phyloP scores from a whole-genome alignment of 2,329 filamentous ascomycete species.

The Clonostachys rhizophaga region DNA sequence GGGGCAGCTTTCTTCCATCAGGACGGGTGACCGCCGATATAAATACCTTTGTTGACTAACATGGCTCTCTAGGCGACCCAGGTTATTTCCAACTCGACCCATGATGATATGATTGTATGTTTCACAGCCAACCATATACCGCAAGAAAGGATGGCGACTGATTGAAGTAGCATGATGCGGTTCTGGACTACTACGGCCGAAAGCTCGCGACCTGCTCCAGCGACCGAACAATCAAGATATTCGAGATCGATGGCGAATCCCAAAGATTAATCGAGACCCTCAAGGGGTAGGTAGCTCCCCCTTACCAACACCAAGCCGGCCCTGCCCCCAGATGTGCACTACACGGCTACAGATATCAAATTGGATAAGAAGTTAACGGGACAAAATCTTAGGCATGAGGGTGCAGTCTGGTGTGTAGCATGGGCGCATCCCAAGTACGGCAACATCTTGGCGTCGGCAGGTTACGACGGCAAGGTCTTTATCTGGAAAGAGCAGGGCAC shows the following conservation, averaged over 20 bases:
- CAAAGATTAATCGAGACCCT: slow-evolving; percentile 89
- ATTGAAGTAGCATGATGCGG: slow-evolving; percentile 76
- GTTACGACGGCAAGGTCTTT: slow-evolving; percentile 96
- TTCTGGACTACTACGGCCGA: slow-evolving; percentile 96
- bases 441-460: slow-evolving; percentile 92
- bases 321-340: background rate
- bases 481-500: slow-evolving; percentile 89
- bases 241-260: slow-evolving; percentile 90
- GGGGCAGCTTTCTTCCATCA: too few species aligned
- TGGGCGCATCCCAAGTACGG: slow-evolving; percentile 99
- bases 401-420: slow-evolving; percentile 94
- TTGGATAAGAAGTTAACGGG: slow-evolving; percentile 4
- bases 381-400: slow-evolving; percentile 68
- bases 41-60: too few species aligned
- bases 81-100: slow-evolving; percentile 45
- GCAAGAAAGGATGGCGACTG: background rate
- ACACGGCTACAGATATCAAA: background rate
- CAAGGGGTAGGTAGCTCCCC: slow-evolving; percentile 65
- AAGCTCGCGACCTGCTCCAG: slow-evolving; percentile 96
- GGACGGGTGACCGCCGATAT: too few species aligned
- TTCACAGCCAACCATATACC: slow-evolving; percentile 5
- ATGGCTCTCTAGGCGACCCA: slow-evolving; percentile 27
- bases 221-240: slow-evolving; percentile 98
- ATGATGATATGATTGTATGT: slow-evolving; percentile 99
- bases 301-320: background rate